phyloP scores from a whole-genome alignment of 345 rosid species.

The Erucastrum elatum region DNA sequence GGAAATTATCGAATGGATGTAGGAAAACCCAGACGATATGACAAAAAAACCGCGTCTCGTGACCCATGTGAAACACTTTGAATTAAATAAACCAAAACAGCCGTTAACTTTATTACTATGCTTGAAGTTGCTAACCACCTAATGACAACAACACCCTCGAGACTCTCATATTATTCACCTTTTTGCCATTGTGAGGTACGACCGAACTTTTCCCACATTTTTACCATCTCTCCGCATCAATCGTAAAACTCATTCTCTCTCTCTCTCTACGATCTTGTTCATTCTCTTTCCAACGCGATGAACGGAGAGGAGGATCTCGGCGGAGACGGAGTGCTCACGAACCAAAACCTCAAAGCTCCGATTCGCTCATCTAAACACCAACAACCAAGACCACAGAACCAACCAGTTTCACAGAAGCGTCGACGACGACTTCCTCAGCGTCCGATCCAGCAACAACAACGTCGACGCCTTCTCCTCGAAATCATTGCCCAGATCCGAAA shows the following conservation, averaged over 20 bases:
- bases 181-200: slow-evolving; percentile 31
- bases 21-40: background rate
- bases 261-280: background rate
- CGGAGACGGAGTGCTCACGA: slow-evolving; percentile 53
- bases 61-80: slow-evolving; percentile 28
- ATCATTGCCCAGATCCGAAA: slow-evolving; percentile 43
- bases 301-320: slow-evolving; percentile 63
- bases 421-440: slow-evolving; percentile 59
- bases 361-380: slow-evolving; percentile 38
- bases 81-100: background rate
- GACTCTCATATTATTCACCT: slow-evolving; percentile 5
- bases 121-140: background rate
- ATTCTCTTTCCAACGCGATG: slow-evolving; percentile 46
- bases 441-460: slow-evolving; percentile 41
- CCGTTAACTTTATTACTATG: slow-evolving; percentile 19
- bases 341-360: slow-evolving; percentile 44
- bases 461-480: slow-evolving; percentile 51
- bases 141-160: slow-evolving; percentile 17
- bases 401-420: slow-evolving; percentile 43
- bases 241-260: slow-evolving; percentile 11
- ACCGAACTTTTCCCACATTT: slow-evolving; percentile 31
- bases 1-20: background rate
- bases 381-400: slow-evolving; percentile 42
- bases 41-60: slow-evolving; percentile 29
- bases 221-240: slow-evolving; percentile 13